Base-by-base conservation (phyloP, 164 flowering plant species). In the Magnolia sinica region DNA sequence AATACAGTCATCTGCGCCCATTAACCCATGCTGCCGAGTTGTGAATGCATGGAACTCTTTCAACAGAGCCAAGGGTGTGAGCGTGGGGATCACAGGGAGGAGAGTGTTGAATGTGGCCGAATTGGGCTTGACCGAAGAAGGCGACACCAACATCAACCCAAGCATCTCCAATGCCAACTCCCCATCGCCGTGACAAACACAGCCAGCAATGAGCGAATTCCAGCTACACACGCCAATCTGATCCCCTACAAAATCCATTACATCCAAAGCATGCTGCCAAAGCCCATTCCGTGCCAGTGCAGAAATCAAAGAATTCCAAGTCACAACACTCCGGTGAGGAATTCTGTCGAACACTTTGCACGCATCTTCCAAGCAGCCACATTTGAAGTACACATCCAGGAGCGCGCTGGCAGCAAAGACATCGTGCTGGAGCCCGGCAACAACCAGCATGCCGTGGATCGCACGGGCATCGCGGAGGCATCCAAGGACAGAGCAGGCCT, bases 151-250 rank as follows among this genome's bases (percentile, higher is more conserved):
- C 82, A 80, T 80, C 77, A 74, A 74, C 49, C 81, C 72, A 52
- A 82, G 76, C 6, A 78, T 78, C 79, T 79, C 82, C 14, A 79
- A 71, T 2, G 81, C 80, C 68, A 82, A 71, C 1, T 29, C 78
- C 14, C 55, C 82, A 29, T 82, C 67, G 16, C 79, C 82, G 66
- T 19, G 7, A 55, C 81, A 71, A 74, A 79, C 77, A 70, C 81
- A 79, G 71, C 84, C 82, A 10, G 84, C 84, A 71, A 82, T 79
- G 22, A 82, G 73, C 8, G 84, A 79, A 27, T 82, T 82, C 84
- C 84, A 82, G 61, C 79, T 76, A 76, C 73, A 76, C 49, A 70
- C 82, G 16, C 73, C 50, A 58, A 73, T 74, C 66, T 55, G 67
- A 79, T 72, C 3, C 51, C 84, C 76, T 71, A 82, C 71, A 31